Percentiles rank a stretch among this genome's conserved stretches.
Evolutionary conservation across 2,329 filamentous ascomycete species (phyloP).

Genomic region (Hirsutella rhossiliensis): DNA sequence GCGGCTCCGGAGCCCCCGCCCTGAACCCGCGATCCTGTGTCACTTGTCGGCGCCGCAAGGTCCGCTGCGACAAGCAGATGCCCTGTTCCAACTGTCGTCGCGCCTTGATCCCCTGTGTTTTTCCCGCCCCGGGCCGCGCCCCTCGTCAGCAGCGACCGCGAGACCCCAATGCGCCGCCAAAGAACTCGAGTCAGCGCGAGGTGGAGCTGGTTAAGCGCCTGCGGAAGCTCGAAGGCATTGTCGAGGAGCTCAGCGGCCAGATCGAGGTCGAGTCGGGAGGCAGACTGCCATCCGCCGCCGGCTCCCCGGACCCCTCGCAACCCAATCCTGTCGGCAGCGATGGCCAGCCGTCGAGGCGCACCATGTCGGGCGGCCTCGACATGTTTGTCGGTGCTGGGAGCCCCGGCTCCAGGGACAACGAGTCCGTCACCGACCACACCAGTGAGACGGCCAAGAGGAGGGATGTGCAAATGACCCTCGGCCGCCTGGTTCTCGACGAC

Average conservation of each 20-base stretch:
- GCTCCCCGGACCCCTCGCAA: slow-evolving; percentile 14
- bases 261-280: slow-evolving; percentile 38
- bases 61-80: slow-evolving; percentile 68
- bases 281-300: slow-evolving; percentile 16
- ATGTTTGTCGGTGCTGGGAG: slow-evolving; percentile 2
- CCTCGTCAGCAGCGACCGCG: slow-evolving; percentile 55
- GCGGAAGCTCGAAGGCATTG: slow-evolving; percentile 63
- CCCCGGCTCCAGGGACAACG: slow-evolving; percentile 13
- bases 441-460: slow-evolving; percentile 13
- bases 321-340: slow-evolving; percentile 1
- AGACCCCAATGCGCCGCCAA: slow-evolving; percentile 49
- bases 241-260: slow-evolving; percentile 55
- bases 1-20: slow-evolving; percentile 17
- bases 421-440: slow-evolving; percentile 20
- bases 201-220: slow-evolving; percentile 61
- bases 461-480: slow-evolving; percentile 38
- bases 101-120: slow-evolving; percentile 59
- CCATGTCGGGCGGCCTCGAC: slow-evolving; percentile 3
- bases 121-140: slow-evolving; percentile 61
- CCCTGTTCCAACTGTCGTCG: slow-evolving; percentile 65
- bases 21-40: slow-evolving; percentile 38
- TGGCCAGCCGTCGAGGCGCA: slow-evolving; percentile 2
- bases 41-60: slow-evolving; percentile 46
- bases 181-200: slow-evolving; percentile 49
- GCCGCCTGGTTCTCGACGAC: slow-evolving; percentile 59